Evolutionary conservation across 23 red algal species (phyloP).

Genomic region (Gracilaria gracilis): DNA sequence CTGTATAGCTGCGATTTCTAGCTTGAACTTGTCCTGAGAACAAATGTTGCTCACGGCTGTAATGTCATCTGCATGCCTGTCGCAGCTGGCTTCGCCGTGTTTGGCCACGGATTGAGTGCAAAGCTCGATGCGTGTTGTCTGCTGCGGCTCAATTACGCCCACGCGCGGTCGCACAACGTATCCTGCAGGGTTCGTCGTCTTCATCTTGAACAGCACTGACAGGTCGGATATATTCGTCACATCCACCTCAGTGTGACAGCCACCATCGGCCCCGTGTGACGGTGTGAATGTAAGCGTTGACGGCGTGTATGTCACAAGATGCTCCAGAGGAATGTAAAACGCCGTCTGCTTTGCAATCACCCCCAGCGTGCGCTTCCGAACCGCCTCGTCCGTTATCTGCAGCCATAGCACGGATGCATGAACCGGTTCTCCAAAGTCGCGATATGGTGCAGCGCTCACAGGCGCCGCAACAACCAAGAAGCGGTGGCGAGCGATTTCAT

Average conservation of each 20-base stretch:
- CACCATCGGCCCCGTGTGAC: neutral
- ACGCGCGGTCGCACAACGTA: neutral
- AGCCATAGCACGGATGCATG: neutral
- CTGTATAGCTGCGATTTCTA: neutral
- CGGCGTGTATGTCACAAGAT: neutral
- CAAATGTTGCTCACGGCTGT: too few relatives aligned
- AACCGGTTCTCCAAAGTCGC: neutral
- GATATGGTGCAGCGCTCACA: neutral
- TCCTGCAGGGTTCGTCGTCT: neutral
- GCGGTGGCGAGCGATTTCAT: neutral
- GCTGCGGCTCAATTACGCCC: neutral
- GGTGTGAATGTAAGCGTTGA: neutral
- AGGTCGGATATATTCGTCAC: neutral
- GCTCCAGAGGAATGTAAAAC: neutral
- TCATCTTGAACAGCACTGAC: slow-evolving; percentile 2
- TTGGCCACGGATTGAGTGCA: neutral
- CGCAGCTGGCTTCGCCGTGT: neutral
- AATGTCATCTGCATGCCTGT: too few relatives aligned
- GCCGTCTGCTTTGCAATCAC: neutral
- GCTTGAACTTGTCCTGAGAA: neutral
- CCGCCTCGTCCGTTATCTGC: neutral
- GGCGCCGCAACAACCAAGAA: neutral
- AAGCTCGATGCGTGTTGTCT: slow-evolving; percentile 1
- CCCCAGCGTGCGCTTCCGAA: neutral
- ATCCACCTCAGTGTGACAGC: neutral